These are phyloP conservation scores for Rhinocladiella similis DNA, from an alignment of 2,329 filamentous ascomycete species.

Conservation along the genomic window DNA sequence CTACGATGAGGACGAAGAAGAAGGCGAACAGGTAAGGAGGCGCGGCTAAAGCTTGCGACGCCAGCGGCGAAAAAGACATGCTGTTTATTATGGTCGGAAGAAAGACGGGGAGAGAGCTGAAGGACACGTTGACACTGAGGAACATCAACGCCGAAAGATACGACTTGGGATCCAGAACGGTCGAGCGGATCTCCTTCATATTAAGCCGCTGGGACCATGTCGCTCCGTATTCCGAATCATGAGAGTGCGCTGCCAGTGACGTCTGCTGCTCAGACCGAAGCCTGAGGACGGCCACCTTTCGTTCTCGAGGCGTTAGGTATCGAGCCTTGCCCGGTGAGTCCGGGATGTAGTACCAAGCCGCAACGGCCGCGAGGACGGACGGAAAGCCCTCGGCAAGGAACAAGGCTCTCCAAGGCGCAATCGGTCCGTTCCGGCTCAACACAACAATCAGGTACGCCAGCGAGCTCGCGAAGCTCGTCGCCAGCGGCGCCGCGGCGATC, in stretches of 20 bases:
- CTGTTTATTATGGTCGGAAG: slow-evolving; percentile 72
- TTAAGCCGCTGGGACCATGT: slow-evolving; percentile 9
- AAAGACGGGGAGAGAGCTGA: slow-evolving; percentile 84
- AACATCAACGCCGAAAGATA: slow-evolving; percentile 81
- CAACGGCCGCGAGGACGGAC: slow-evolving; percentile 70
- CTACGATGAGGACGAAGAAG: slow-evolving; percentile 61
- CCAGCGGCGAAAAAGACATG: slow-evolving; percentile 65
- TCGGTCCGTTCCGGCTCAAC: slow-evolving; percentile 62
- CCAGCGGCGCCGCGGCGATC: slow-evolving; percentile 69
- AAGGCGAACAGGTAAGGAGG: slow-evolving; percentile 81
- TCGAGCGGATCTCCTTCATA: slow-evolving; percentile 25
- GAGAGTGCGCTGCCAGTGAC: neutral
- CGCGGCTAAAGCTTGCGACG: slow-evolving; percentile 75
- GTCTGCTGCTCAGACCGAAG: slow-evolving; percentile 31
- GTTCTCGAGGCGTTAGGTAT: slow-evolving; percentile 64
- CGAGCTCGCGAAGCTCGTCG: slow-evolving; percentile 70
- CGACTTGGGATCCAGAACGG: slow-evolving; percentile 60
- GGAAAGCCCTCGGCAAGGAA: slow-evolving; percentile 86
- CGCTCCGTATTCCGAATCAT: neutral
- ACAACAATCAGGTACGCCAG: slow-evolving; percentile 76
- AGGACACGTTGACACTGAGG: slow-evolving; percentile 84
- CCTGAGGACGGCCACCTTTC: slow-evolving; percentile 69
- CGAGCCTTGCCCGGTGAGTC: slow-evolving; percentile 68
- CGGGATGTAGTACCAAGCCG: slow-evolving; percentile 74
- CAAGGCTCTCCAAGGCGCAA: slow-evolving; percentile 81